Evolutionary conservation across 1,139 yeast species (phyloP).

Genomic region (Candida mesenterica): DNA sequence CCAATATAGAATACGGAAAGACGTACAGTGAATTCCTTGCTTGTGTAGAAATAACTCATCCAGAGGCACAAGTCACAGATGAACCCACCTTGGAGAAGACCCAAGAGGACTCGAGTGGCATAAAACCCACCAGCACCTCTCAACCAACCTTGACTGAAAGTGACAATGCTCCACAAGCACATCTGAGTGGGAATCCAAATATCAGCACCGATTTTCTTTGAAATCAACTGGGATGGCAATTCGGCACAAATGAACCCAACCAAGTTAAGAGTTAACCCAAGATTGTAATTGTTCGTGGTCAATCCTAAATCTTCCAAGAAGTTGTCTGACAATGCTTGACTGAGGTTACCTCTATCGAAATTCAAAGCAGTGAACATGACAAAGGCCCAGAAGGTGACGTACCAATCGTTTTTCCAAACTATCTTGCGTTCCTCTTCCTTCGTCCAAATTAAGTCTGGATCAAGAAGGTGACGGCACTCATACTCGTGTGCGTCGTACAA

Average conservation of each 20-base stretch:
- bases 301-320: slow-evolving; percentile 42
- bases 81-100: slow-evolving; percentile 31
- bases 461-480: slow-evolving; percentile 44
- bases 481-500: slow-evolving; percentile 41
- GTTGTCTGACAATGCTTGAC: slow-evolving; percentile 51
- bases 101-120: slow-evolving; percentile 27
- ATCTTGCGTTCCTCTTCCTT: slow-evolving; percentile 39
- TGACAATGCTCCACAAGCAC: slow-evolving; percentile 49
- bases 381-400: slow-evolving; percentile 47
- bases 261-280: slow-evolving; percentile 45
- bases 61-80: slow-evolving; percentile 30
- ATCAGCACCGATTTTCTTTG: slow-evolving; percentile 52
- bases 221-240: slow-evolving; percentile 53
- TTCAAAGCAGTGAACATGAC: slow-evolving; percentile 51
- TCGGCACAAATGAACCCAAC: slow-evolving; percentile 48
- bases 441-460: slow-evolving; percentile 46
- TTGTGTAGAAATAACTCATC: slow-evolving; percentile 31
- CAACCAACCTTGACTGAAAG: slow-evolving; percentile 45
- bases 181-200: slow-evolving; percentile 55
- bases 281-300: slow-evolving; percentile 47
- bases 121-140: slow-evolving; percentile 25
- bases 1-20: slow-evolving; percentile 26
- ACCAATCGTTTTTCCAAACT: slow-evolving; percentile 40
- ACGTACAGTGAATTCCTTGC: slow-evolving; percentile 26
- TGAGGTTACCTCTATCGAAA: slow-evolving; percentile 49